These are phyloP conservation scores for Cicer cuneatum DNA, from an alignment of 306 rosid genomes.

Conservation along the genomic window DNA sequence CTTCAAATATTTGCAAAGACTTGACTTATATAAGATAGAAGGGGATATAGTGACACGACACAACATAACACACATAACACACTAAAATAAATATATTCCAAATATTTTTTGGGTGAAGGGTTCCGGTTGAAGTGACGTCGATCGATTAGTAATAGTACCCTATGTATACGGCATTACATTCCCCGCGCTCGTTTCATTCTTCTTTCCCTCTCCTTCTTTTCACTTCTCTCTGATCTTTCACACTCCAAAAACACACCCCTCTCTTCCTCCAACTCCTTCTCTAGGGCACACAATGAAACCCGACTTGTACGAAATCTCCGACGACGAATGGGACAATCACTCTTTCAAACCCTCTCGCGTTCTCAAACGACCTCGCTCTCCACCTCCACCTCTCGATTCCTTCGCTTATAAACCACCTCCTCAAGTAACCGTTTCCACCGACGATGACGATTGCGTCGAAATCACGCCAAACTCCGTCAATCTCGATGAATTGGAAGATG, in stretches of 20 bases:
- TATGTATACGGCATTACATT: conserved; percentile 2
- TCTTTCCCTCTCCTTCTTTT: not conserved
- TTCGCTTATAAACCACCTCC: conserved; percentile 56
- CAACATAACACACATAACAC: no score
- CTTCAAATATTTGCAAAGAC: no score
- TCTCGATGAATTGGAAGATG: conserved; percentile 66
- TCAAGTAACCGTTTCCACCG: conserved; percentile 21
- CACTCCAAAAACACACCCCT: not conserved
- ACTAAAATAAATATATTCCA: no score
- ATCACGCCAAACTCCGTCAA: conserved; percentile 3
- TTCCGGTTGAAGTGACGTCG: not conserved
- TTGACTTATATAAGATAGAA: no score
- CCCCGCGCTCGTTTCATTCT: conserved; percentile 40
- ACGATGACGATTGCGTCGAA: conserved; percentile 58
- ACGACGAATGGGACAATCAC: conserved; percentile 91
- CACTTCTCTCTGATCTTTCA: conserved; percentile 1
- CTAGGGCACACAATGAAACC: conserved; percentile 71
- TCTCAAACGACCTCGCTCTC: conserved; percentile 50
- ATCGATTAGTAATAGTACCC: not conserved
- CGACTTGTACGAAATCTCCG: conserved; percentile 83
- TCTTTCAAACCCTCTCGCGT: conserved; percentile 88
- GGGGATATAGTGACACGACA: no score
- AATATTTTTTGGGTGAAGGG: no score
- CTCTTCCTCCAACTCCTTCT: not conserved
- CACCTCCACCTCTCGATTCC: conserved; percentile 82